phyloP scores from a whole-genome alignment of 2,329 filamentous ascomycete species.

The Fusarium sarcochroum region DNA sequence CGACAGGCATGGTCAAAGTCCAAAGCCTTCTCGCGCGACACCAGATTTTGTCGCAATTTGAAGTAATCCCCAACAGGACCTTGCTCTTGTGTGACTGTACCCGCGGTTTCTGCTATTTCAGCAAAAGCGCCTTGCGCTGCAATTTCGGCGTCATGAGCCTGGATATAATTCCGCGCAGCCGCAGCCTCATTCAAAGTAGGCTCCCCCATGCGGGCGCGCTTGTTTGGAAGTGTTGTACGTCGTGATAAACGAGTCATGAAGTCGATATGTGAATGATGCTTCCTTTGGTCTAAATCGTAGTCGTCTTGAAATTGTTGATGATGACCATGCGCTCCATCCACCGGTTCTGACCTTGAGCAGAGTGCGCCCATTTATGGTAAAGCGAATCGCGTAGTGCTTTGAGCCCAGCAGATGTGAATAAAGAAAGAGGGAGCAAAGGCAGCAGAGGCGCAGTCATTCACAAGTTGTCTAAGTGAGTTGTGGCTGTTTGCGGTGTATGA shows the following conservation, averaged over 20 bases:
- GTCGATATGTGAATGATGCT: conserved; percentile 9
- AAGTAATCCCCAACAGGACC: conserved; percentile 50
- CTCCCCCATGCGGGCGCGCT: conserved; percentile 13
- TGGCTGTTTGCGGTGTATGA: conserved; percentile 33
- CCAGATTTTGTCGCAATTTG: conserved; percentile 49
- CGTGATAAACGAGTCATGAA: conserved; percentile 33
- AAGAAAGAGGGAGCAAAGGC: conserved; percentile 17
- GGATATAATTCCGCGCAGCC: conserved; percentile 45
- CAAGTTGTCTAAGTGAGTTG: conserved; percentile 8
- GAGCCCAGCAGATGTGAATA: not conserved
- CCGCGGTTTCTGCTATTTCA: not conserved
- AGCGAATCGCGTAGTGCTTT: not conserved
- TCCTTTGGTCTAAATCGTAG: conserved; percentile 20
- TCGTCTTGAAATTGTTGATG: conserved; percentile 19
- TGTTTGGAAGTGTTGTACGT: conserved; percentile 19
- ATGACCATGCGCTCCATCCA: conserved; percentile 23
- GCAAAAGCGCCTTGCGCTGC: conserved; percentile 10
- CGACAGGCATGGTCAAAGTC: conserved; percentile 59
- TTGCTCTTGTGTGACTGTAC: conserved; percentile 12
- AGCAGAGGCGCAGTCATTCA: conserved; percentile 26
- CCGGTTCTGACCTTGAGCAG: conserved; percentile 44
- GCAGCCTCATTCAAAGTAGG: conserved; percentile 23
- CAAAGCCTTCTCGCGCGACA: conserved; percentile 53
- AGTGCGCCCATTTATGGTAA: conserved; percentile 48
- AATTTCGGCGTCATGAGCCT: conserved; percentile 48